A percentile compares a stretch with the other conserved stretches of the same genome.
phyloP scores from a whole-genome alignment of 768 basidiomycete genomes.

The Trametes gibbosa region DNA sequence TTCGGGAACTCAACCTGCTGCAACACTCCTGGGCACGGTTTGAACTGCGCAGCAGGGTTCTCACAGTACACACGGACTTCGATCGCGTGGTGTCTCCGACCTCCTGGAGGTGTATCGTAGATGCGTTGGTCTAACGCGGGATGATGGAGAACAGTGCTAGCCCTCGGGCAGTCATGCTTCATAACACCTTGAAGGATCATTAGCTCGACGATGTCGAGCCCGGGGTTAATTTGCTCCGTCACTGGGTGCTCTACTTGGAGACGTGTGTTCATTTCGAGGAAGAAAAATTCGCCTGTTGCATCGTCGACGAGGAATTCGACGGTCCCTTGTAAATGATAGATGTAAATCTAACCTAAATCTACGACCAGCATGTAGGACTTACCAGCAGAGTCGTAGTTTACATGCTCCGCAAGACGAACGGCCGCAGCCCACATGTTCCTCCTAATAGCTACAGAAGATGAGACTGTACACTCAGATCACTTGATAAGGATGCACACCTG shows the following conservation, averaged over 20 bases:
- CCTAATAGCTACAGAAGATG: slow-evolving; percentile 36
- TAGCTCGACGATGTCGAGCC: slow-evolving; percentile 59
- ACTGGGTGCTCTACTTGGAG: slow-evolving; percentile 69
- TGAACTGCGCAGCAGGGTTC: slow-evolving; percentile 54
- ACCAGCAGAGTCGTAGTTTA: slow-evolving; percentile 62
- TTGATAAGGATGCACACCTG: slow-evolving; percentile 34
- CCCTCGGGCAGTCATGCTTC: slow-evolving; percentile 28
- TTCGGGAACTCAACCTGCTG: slow-evolving; percentile 46
- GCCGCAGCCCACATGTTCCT: slow-evolving; percentile 53
- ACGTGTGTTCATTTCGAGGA: slow-evolving; percentile 72
- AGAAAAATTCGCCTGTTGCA: slow-evolving; percentile 52
- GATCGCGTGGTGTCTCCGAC: slow-evolving; percentile 38
- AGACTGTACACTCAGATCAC: neutral
- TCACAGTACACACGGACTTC: slow-evolving; percentile 64
- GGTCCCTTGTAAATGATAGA: slow-evolving; percentile 38
- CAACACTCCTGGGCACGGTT: slow-evolving; percentile 60
- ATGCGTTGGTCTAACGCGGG: slow-evolving; percentile 36
- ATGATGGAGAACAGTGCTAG: slow-evolving; percentile 19
- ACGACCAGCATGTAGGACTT: neutral
- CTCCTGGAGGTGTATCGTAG: slow-evolving; percentile 28
- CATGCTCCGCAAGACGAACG: slow-evolving; percentile 42
- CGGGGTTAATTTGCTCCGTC: slow-evolving; percentile 53
- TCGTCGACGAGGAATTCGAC: slow-evolving; percentile 67
- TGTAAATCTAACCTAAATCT: neutral
- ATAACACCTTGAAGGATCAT: slow-evolving; percentile 60